Percentiles rank a stretch among this genome's conserved stretches.
Conservation (phyloP, 148 eudicot species). For the Chenopodium suecicum region DNA sequence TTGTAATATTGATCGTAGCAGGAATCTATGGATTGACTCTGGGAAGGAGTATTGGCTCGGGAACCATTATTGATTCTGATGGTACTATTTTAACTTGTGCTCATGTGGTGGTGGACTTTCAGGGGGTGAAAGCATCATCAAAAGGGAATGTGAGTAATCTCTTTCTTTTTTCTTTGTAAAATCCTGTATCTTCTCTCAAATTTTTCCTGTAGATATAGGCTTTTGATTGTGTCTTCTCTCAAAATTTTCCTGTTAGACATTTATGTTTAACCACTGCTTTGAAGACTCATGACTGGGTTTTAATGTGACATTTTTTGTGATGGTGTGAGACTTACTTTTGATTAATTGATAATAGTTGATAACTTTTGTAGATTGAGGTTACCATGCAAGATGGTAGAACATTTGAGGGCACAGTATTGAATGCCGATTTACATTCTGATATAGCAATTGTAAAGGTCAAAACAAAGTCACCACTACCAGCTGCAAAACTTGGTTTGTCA, state of each 20-base stretch:
- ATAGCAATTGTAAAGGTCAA: conserved; percentile 82
- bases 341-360: conserved; percentile 2
- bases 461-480: conserved; percentile 82
- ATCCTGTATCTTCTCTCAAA: not conserved
- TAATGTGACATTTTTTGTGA: not conserved
- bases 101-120: conserved; percentile 66
- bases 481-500: conserved; percentile 79
- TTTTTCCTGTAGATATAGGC: not conserved
- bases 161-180: not conserved
- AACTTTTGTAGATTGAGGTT: conserved; percentile 71
- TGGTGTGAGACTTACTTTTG: not conserved
- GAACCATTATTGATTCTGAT: conserved; percentile 66
- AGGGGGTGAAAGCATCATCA: conserved; percentile 48
- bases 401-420: conserved; percentile 82
- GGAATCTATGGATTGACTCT: conserved; percentile 61
- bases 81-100: conserved; percentile 78
- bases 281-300: not conserved
- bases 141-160: conserved; percentile 68
- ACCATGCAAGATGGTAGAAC: conserved; percentile 94
- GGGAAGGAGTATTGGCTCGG: conserved; percentile 75
- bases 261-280: conserved; percentile 1
- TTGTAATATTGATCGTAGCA: conserved; percentile 24
- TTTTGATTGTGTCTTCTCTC: not conserved
- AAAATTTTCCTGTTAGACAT: not conserved
- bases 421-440: conserved; percentile 94